These are phyloP conservation scores for Botrytis paeoniae DNA, from an alignment of 2,329 filamentous ascomycete species.

Conservation along the genomic window DNA sequence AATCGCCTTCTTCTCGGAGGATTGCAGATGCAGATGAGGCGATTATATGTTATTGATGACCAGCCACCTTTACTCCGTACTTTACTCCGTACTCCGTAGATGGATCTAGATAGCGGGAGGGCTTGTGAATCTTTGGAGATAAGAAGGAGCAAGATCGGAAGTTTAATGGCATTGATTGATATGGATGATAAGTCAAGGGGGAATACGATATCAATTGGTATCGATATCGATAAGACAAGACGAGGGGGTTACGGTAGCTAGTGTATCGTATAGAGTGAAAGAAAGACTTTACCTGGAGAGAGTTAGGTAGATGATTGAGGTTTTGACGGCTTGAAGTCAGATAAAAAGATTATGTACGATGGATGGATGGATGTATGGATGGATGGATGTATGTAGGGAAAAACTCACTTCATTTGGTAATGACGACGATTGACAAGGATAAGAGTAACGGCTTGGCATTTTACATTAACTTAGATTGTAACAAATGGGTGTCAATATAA, in stretches of 20 bases:
- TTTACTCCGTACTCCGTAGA: not conserved
- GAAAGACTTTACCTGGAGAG: not conserved
- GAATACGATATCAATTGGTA: not conserved
- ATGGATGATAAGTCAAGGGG: not conserved
- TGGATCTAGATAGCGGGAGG: not conserved
- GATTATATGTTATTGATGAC: not conserved
- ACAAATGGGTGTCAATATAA: not conserved
- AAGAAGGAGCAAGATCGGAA: not conserved
- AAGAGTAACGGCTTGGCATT: not conserved
- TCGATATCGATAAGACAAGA: not conserved
- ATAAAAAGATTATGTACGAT: not conserved
- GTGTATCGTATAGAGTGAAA: not conserved
- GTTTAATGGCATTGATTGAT: too few relatives aligned
- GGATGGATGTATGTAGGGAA: not conserved
- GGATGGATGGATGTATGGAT: too few relatives aligned
- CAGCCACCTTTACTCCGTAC: not conserved
- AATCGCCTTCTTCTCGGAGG: not conserved
- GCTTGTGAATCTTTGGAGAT: not conserved
- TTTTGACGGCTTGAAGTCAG: not conserved
- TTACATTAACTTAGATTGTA: not conserved
- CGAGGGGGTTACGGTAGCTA: not conserved
- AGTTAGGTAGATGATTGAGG: not conserved
- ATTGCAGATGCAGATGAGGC: not conserved
- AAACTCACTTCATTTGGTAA: conserved; percentile 11
- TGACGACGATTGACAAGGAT: conserved; percentile 3